Evolutionary conservation across 2,329 filamentous ascomycete genomes (phyloP).

Genomic region (Cadophora malorum): DNA sequence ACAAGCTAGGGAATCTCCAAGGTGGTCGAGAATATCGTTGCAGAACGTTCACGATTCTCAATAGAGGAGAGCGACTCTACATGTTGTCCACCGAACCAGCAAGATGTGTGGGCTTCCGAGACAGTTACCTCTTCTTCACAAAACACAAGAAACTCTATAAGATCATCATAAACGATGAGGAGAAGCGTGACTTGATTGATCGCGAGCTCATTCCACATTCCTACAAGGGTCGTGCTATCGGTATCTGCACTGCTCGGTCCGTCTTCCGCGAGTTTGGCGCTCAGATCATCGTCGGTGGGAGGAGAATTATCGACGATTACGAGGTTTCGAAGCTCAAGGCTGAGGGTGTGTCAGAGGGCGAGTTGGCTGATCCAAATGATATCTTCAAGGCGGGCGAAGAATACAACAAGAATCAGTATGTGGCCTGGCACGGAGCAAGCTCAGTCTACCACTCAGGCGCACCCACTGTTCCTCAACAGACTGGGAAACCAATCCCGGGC

Average conservation of each 20-base stretch:
- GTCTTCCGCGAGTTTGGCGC: constrained; percentile 98
- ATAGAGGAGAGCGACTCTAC: constrained; percentile 85
- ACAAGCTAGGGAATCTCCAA: constrained; percentile 82
- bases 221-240: constrained; percentile 97
- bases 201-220: constrained; percentile 95
- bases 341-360: constrained; percentile 83
- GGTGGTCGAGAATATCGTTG: constrained; percentile 93
- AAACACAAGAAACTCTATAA: constrained; percentile 97
- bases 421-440: constrained; percentile 97
- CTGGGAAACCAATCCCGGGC: constrained; percentile 74
- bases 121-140: constrained; percentile 98
- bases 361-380: constrained; percentile 90
- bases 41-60: constrained; percentile 89
- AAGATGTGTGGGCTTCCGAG: constrained; percentile 93
- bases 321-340: constrained; percentile 76
- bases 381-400: constrained; percentile 76
- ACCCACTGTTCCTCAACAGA: constrained; percentile 76
- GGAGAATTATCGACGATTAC: constrained; percentile 88
- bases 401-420: constrained; percentile 99
- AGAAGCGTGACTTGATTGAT: constrained; percentile 95
- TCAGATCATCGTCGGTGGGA: constrained; percentile 90
- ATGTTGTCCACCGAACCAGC: constrained; percentile 99
- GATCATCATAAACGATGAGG: constrained; percentile 97
- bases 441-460: constrained; percentile 88
- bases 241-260: constrained; percentile 93